phyloP scores from a whole-genome alignment of 768 basidiomycete species.

The Pleurotus salmoneostramineus region DNA sequence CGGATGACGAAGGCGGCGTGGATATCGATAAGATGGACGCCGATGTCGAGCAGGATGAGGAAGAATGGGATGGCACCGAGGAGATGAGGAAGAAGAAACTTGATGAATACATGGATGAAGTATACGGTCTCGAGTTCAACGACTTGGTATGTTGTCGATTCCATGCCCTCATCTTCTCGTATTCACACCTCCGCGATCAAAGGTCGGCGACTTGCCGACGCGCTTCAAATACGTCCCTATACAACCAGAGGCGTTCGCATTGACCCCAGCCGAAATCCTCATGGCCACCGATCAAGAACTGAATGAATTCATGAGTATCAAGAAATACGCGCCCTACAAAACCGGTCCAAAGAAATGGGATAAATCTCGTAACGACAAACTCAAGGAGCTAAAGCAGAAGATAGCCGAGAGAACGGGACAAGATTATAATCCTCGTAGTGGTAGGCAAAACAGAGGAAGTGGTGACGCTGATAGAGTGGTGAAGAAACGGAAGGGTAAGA shows the following conservation, averaged over 20 bases:
- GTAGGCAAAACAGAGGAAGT: slow-evolving; percentile 13
- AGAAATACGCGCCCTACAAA: slow-evolving; percentile 90
- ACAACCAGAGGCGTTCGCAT: slow-evolving; percentile 55
- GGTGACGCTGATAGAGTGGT: slow-evolving; percentile 20
- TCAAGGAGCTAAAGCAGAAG: slow-evolving; percentile 69
- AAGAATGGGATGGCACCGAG: slow-evolving; percentile 86
- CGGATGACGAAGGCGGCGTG: slow-evolving; percentile 43
- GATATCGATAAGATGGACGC: slow-evolving; percentile 56
- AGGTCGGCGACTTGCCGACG: slow-evolving; percentile 89
- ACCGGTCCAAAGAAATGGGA: slow-evolving; percentile 57
- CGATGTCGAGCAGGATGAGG: slow-evolving; percentile 43
- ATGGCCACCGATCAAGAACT: slow-evolving; percentile 90
- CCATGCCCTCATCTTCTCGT: not conserved
- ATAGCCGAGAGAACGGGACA: slow-evolving; percentile 39
- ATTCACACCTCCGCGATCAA: slow-evolving; percentile 2
- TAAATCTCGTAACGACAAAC: slow-evolving; percentile 52
- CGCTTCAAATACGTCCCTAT: slow-evolving; percentile 90
- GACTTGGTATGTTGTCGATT: slow-evolving; percentile 65
- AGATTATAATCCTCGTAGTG: slow-evolving; percentile 12
- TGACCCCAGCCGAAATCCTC: slow-evolving; percentile 84
- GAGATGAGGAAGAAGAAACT: slow-evolving; percentile 82
- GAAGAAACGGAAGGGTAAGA: slow-evolving; percentile 71
- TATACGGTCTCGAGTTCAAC: slow-evolving; percentile 91
- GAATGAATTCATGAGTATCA: slow-evolving; percentile 86
- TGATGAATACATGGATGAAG: slow-evolving; percentile 87